These are phyloP conservation scores for Kuraishia piskuri DNA, from an alignment of 805 yeast genomes.

Conservation along the genomic window DNA sequence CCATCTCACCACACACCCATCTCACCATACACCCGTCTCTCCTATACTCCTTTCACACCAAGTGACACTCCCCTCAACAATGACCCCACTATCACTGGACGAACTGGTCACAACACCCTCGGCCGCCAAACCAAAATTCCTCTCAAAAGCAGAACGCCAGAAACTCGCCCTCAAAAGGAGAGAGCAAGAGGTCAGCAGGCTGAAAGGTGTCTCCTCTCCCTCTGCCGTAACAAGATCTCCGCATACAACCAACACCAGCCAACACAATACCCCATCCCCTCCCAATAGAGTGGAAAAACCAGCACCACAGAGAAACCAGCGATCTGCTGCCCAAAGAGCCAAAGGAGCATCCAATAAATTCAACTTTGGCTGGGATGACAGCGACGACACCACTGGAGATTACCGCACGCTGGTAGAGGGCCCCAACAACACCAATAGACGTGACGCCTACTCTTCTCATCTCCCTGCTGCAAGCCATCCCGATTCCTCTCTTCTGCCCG, in stretches of 20 bases:
- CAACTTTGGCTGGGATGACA: conserved; percentile 59
- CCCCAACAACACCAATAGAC: conserved; percentile 11
- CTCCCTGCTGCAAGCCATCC: too few relatives aligned
- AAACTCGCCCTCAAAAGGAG: conserved; percentile 19
- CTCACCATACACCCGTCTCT: neutral
- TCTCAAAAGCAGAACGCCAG: conserved; percentile 37
- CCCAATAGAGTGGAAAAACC: neutral
- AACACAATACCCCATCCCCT: too few relatives aligned
- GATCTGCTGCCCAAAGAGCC: neutral
- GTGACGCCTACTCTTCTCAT: too few relatives aligned
- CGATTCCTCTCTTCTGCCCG: neutral
- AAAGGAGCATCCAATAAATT: conserved; percentile 27
- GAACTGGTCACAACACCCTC: conserved; percentile 21
- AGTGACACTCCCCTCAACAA: neutral
- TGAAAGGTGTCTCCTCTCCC: neutral
- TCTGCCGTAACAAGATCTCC: too few relatives aligned
- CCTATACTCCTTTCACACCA: too few relatives aligned
- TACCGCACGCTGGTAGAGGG: conserved; percentile 37
- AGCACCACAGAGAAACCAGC: neutral
- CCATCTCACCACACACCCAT: too few relatives aligned
- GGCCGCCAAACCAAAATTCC: conserved; percentile 28
- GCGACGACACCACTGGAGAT: conserved; percentile 53
- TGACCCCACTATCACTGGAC: conserved; percentile 23
- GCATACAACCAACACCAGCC: too few relatives aligned
- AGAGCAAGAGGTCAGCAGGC: neutral